Base-by-base conservation (phyloP, 495 filamentous ascomycete genomes). In the Bacidia rubella region DNA sequence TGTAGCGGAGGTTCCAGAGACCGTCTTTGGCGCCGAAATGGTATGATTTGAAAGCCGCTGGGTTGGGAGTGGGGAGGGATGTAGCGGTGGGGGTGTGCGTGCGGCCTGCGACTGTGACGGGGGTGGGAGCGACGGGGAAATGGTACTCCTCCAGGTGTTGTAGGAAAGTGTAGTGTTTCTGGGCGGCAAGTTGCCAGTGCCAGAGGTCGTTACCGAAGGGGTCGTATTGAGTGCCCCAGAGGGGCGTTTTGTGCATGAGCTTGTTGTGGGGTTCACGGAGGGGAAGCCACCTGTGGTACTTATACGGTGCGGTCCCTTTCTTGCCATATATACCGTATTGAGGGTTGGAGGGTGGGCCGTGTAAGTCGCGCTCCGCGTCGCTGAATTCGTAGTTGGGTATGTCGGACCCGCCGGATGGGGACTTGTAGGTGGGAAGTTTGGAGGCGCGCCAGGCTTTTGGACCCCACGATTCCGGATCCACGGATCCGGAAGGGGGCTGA, bases 71-170 rank as follows among this genome's bases (percentile, higher is more conserved):
- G 10, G 45, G 44, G 20, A n/a, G 39, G 11, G 17, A 19, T 17
- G 23, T 20, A n/a, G n/a, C n/a, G n/a, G n/a, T n/a, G n/a, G n/a
- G n/a, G n/a, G 4, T 17, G 40, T 9, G 19, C 15, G 20, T 58
- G 56, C 4, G 55, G 57, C 4, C 58, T 47, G 56, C 57, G 59
- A 24, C 57, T 55, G 23, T 58, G 55, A 23, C 44, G 26, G 15
- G 20, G 15, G 17, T 49, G 41, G 55, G 54, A 4, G 56, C 40
- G 10, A 47, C n/a, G 44, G 11, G 21, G 25, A 19, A 7, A 15
- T 35, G 29, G 29, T 35, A 35, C 7, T 35, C 29, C 15, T 35
- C 15, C 29, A 35, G 15, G 29, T 7, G 7, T 5, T 7, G 29
- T 7, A 15, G 15, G 29, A 35, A 15, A 15, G 15, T 35, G 29